These are phyloP conservation scores for Hippophae tibetana DNA, from an alignment of 306 rosid genomes.

Conservation along the genomic window DNA sequence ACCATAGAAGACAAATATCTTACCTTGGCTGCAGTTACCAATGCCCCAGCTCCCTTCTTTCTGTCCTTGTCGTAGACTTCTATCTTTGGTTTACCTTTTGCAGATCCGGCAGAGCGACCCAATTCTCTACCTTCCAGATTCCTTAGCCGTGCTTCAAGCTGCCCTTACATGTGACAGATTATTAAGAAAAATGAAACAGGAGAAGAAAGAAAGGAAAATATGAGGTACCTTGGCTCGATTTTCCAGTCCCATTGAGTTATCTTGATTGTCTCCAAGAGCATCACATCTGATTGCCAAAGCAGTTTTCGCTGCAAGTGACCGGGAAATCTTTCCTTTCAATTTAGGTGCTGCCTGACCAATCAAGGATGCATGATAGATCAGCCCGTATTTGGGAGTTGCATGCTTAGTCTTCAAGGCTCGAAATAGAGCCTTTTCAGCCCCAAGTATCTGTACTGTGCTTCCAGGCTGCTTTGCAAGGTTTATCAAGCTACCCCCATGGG, in stretches of 20 bases:
- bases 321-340: conserved; percentile 80
- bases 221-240: conserved; percentile 59
- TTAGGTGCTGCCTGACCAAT: conserved; percentile 93
- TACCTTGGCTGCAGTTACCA: conserved; percentile 83
- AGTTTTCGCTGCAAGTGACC: conserved; percentile 84
- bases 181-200: not conserved
- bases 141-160: conserved; percentile 85
- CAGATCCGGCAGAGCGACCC: conserved; percentile 74
- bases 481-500: conserved; percentile 84
- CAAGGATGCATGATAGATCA: conserved; percentile 88
- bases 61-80: conserved; percentile 82
- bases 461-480: conserved; percentile 98
- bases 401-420: conserved; percentile 92
- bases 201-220: not conserved
- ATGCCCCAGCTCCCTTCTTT: conserved; percentile 72
- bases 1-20: conserved; percentile 12
- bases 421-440: conserved; percentile 93
- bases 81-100: conserved; percentile 87
- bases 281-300: conserved; percentile 78
- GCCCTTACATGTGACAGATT: conserved; percentile 4
- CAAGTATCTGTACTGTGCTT: conserved; percentile 89
- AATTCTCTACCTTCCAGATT: conserved; percentile 80
- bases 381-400: conserved; percentile 92
- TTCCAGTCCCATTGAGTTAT: conserved; percentile 83
- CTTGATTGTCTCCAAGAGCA: conserved; percentile 74